A percentile compares a stretch with the other conserved stretches of the same genome.
Conservation (phyloP, 2,329 filamentous ascomycete species). For the Ceratocystis huliohia region DNA sequence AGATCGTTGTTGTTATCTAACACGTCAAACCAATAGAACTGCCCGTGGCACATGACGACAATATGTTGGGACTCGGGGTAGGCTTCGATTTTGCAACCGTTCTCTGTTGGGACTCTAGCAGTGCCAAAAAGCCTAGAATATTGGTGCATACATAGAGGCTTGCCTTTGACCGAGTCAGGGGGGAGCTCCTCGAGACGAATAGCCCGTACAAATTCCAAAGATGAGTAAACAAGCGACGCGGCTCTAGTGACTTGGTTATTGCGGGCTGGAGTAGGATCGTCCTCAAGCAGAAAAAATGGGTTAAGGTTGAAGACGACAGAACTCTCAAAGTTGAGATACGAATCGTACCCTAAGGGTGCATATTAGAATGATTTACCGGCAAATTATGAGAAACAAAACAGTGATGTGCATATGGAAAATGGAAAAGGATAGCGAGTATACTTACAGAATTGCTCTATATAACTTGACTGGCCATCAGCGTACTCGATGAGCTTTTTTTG, state of each 20-base stretch:
- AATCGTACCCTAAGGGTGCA: constrained; percentile 73
- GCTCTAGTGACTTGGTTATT: constrained; percentile 85
- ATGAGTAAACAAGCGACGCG: constrained; percentile 80
- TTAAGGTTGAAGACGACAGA: constrained; percentile 95
- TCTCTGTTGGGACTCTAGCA: constrained; percentile 81
- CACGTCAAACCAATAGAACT: constrained; percentile 99
- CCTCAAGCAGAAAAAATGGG: constrained; percentile 92
- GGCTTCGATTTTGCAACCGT: constrained; percentile 91
- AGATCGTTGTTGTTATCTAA: constrained; percentile 86
- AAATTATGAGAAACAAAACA: neutral
- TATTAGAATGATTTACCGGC: constrained; percentile 11
- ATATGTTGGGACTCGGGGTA: constrained; percentile 88
- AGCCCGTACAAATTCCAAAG: constrained; percentile 82
- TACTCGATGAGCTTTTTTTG: constrained; percentile 87
- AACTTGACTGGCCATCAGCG: constrained; percentile 80
- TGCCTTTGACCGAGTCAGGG: constrained; percentile 72
- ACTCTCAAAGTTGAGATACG: constrained; percentile 95
- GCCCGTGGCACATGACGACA: constrained; percentile 83
- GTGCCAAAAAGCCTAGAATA: constrained; percentile 93
- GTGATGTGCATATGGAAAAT: neutral
- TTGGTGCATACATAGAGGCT: constrained; percentile 93
- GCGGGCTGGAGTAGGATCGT: constrained; percentile 89
- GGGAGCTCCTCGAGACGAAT: constrained; percentile 86
- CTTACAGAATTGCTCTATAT: constrained; percentile 97
- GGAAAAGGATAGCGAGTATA: constrained; percentile 22